phyloP scores from a whole-genome alignment of 1,284 basidiomycete genomes.

The Grifola frondosa region DNA sequence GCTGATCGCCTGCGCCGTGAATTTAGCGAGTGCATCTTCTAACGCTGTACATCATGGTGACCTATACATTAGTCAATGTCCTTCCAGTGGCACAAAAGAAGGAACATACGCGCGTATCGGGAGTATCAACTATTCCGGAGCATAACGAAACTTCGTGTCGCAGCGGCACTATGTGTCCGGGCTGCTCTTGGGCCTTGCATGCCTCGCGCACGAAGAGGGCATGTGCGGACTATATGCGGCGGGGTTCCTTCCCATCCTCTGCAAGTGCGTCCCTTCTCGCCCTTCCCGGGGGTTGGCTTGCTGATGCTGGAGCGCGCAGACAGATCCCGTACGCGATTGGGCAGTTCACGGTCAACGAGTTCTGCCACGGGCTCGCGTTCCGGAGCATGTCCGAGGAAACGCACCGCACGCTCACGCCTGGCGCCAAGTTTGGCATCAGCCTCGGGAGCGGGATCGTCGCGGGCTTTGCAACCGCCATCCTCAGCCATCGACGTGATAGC shows the following conservation, averaged over 20 bases:
- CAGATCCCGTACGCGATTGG: slow-evolving; percentile 87
- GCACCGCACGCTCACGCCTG: slow-evolving; percentile 50
- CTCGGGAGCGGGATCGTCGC: slow-evolving; percentile 82
- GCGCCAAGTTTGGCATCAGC: slow-evolving; percentile 61
- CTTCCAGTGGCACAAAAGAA: too few species aligned
- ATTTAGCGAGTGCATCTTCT: too few species aligned
- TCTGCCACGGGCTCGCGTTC: slow-evolving; percentile 77
- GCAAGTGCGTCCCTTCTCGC: slow-evolving; percentile 55
- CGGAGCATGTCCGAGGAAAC: slow-evolving; percentile 68
- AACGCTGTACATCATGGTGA: too few species aligned
- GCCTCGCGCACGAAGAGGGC: slow-evolving; percentile 76
- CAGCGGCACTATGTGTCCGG: slow-evolving; percentile 76
- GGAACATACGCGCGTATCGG: too few species aligned
- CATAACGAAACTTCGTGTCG: too few species aligned
- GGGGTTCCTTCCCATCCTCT: slow-evolving; percentile 86
- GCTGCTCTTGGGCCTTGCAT: slow-evolving; percentile 75
- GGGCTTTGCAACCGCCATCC: slow-evolving; percentile 83
- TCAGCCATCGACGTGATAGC: slow-evolving; percentile 64
- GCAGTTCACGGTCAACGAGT: slow-evolving; percentile 86
- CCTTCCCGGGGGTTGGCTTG: background rate
- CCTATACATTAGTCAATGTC: too few species aligned
- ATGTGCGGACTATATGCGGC: slow-evolving; percentile 76
- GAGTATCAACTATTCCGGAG: too few species aligned
- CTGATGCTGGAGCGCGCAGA: slow-evolving; percentile 38
- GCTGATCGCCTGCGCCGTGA: too few species aligned